Conservation (phyloP, 345 rosid genomes). For the Geranium brycei region DNA sequence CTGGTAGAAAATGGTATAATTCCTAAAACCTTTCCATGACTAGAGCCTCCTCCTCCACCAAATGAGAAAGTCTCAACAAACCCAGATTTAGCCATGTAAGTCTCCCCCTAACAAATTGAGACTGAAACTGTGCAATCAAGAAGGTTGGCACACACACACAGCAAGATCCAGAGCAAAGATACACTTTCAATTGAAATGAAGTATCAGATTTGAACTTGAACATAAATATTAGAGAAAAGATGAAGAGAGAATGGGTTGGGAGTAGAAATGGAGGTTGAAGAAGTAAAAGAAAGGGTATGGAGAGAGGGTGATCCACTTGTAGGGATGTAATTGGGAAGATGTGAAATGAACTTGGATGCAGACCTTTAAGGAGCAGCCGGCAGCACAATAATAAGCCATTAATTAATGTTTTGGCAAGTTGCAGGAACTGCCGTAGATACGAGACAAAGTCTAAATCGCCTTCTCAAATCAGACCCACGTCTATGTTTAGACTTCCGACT, state of each 20-base stretch:
- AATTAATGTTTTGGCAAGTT: not conserved
- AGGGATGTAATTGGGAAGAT: no score
- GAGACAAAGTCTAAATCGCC: not conserved
- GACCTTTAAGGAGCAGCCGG: not conserved
- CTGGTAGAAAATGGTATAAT: slow-evolving; percentile 39
- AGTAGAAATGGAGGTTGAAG: slow-evolving; percentile 3
- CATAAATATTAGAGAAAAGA: not conserved
- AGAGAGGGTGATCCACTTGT: no score
- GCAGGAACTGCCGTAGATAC: not conserved
- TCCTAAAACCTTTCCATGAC: slow-evolving; percentile 45
- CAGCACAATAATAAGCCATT: not conserved
- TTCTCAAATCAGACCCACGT: not conserved
- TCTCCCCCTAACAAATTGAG: no score
- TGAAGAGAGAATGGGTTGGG: not conserved
- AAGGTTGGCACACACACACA: not conserved
- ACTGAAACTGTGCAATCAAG: not conserved
- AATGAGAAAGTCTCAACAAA: slow-evolving; percentile 40
- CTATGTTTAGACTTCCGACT: no score
- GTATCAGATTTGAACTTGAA: slow-evolving; percentile 3
- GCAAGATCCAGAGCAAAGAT: not conserved
- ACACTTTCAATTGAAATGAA: not conserved
- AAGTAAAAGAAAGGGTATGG: slow-evolving; percentile 9
- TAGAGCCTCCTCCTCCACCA: slow-evolving; percentile 45
- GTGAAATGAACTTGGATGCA: not conserved
- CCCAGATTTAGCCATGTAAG: slow-evolving; percentile 31